A percentile compares a stretch with the other conserved stretches of the same genome.
These are phyloP conservation scores for Boletus vermiculosoides DNA, from an alignment of 768 basidiomycete genomes.

Conservation along the genomic window DNA sequence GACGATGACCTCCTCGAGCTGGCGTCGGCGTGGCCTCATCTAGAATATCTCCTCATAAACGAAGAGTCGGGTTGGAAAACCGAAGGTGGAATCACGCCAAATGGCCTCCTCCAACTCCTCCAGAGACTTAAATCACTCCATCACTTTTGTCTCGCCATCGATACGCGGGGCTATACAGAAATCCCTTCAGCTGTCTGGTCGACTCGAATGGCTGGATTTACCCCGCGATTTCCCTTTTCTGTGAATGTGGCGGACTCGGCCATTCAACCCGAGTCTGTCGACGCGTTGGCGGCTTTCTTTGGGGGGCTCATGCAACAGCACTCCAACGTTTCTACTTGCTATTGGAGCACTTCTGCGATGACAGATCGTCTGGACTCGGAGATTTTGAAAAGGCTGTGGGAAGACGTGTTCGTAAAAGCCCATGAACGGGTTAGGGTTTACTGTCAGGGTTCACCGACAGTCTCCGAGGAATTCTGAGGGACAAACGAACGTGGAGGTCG, in stretches of 20 bases:
- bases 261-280: constrained; percentile 16
- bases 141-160: constrained; percentile 13
- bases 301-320: constrained; percentile 9
- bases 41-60: constrained; percentile 19
- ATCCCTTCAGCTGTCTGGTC: background rate
- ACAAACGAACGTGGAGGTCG: background rate
- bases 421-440: background rate
- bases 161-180: constrained; percentile 7
- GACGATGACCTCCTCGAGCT: constrained; percentile 13
- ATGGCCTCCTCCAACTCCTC: constrained; percentile 18
- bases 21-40: constrained; percentile 17
- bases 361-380: constrained; percentile 14
- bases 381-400: constrained; percentile 14
- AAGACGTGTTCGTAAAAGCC: constrained; percentile 21
- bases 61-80: constrained; percentile 21
- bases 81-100: constrained; percentile 16
- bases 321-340: background rate
- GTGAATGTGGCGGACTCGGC: constrained; percentile 19
- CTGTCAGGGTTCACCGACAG: background rate
- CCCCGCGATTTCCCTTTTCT: constrained; percentile 6
- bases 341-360: constrained; percentile 14
- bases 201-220: background rate
- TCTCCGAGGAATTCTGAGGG: background rate
- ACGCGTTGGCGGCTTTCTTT: constrained; percentile 19
- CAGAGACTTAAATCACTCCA: constrained; percentile 1